A percentile compares a stretch with the other conserved stretches of the same genome.
phyloP scores from a whole-genome alignment of 176 grass and related monocot genomes.

The Alloteropsis semialata region DNA sequence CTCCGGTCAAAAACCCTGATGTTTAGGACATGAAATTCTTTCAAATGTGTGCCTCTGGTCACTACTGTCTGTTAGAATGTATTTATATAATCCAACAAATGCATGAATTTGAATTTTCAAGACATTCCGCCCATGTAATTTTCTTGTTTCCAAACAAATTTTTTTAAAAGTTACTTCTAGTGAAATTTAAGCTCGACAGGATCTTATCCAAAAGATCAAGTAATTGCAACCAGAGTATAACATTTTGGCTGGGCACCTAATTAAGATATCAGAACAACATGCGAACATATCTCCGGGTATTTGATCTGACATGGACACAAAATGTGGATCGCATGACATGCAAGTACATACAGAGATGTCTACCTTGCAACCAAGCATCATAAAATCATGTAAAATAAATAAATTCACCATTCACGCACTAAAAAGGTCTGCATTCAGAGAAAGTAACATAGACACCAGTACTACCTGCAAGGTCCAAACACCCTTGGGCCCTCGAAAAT shows the following conservation, averaged over 20 bases:
- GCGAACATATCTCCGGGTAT: neutral
- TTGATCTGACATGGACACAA: neutral
- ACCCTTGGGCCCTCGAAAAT: constrained; percentile 95
- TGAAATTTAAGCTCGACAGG: neutral
- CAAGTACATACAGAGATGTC: neutral
- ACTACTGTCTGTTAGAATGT: neutral
- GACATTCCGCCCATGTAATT: neutral
- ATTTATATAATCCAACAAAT: neutral
- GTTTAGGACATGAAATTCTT: neutral
- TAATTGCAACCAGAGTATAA: neutral
- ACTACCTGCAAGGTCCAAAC: constrained; percentile 97
- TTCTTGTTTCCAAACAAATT: neutral
- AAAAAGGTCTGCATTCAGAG: neutral
- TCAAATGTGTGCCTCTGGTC: neutral
- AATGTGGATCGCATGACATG: neutral
- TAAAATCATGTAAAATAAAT: constrained; percentile 1
- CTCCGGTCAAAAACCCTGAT: neutral
- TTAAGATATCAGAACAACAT: constrained; percentile 4
- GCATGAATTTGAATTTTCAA: neutral
- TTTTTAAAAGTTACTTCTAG: neutral
- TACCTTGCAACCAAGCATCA: neutral
- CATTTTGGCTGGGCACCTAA: neutral
- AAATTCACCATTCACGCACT: neutral
- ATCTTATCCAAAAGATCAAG: neutral
- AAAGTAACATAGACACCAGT: neutral